Conservation (phyloP, 2,329 filamentous ascomycete species). For the Ophiostoma piceae region DNA sequence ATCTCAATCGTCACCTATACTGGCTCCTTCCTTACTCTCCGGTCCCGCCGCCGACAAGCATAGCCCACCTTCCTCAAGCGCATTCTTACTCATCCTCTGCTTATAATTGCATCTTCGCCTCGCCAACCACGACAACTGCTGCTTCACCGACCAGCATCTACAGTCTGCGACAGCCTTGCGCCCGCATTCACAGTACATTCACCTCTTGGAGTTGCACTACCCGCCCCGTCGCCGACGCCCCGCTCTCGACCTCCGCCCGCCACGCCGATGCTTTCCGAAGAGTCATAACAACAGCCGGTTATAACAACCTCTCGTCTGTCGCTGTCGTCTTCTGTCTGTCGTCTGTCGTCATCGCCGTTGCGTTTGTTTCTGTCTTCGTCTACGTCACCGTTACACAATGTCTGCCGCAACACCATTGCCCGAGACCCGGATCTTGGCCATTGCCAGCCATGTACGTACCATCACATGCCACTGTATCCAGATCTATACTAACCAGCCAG, state of each 20-base stretch:
- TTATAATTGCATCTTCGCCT: neutral
- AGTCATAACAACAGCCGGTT: constrained; percentile 4
- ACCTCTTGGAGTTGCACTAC: neutral
- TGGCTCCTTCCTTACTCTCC: neutral
- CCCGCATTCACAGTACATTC: neutral
- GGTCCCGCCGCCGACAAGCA: constrained; percentile 10
- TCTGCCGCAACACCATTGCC: constrained; percentile 43
- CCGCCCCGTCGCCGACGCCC: constrained; percentile 5
- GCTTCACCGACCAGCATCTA: neutral
- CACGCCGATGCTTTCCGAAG: constrained; percentile 7
- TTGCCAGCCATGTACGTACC: constrained; percentile 84
- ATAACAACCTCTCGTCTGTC: neutral
- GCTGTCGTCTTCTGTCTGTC: neutral
- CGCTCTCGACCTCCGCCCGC: constrained; percentile 4
- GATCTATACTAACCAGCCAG: constrained; percentile 40
- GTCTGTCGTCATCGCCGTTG: neutral
- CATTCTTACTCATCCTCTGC: neutral
- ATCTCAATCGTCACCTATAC: neutral
- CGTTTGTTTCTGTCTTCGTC: neutral
- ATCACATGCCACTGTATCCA: neutral
- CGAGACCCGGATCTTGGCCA: constrained; percentile 68
- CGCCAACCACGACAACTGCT: neutral
- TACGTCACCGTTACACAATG: constrained; percentile 32
- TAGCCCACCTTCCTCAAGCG: neutral
- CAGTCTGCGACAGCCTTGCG: neutral